These are phyloP conservation scores for Cladosporium sp. DNA, from an alignment of 2,329 filamentous ascomycete species.

Conservation along the genomic window DNA sequence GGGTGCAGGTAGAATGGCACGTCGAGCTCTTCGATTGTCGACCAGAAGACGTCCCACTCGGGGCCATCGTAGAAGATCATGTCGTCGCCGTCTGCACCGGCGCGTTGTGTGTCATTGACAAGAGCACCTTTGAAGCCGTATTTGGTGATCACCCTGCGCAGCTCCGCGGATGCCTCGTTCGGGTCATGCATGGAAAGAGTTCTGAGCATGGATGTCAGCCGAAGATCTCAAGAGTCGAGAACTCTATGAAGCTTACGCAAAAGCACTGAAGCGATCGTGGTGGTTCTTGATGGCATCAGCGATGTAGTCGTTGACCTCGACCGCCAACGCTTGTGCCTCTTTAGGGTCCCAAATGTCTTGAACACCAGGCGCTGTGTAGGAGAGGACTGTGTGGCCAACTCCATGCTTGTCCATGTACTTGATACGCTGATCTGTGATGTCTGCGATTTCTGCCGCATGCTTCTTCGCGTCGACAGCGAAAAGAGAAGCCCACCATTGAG, in stretches of 20 bases:
- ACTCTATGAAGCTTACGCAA: conserved; percentile 28
- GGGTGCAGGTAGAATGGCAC: conserved; percentile 62
- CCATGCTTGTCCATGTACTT: conserved; percentile 41
- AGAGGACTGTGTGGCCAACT: conserved; percentile 44
- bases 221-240: background rate
- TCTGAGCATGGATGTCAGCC: conserved; percentile 7
- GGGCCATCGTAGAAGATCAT: conserved; percentile 60
- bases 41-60: conserved; percentile 58
- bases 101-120: conserved; percentile 42
- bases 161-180: conserved; percentile 44
- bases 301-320: conserved; percentile 44
- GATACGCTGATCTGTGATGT: conserved; percentile 39
- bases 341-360: conserved; percentile 42
- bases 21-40: conserved; percentile 51
- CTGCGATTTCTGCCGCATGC: conserved; percentile 50
- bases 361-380: conserved; percentile 44
- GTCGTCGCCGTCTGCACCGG: conserved; percentile 52
- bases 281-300: conserved; percentile 37
- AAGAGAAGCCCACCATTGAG: conserved; percentile 55
- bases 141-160: conserved; percentile 49
- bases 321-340: conserved; percentile 39
- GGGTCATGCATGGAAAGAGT: conserved; percentile 45
- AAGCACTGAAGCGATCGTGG: conserved; percentile 40
- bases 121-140: conserved; percentile 33
- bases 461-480: conserved; percentile 55